Evolutionary conservation across 1,284 basidiomycete species (phyloP), one percentile per base, ranked within the genome.

Genomic region (Mycena sp.): DNA sequence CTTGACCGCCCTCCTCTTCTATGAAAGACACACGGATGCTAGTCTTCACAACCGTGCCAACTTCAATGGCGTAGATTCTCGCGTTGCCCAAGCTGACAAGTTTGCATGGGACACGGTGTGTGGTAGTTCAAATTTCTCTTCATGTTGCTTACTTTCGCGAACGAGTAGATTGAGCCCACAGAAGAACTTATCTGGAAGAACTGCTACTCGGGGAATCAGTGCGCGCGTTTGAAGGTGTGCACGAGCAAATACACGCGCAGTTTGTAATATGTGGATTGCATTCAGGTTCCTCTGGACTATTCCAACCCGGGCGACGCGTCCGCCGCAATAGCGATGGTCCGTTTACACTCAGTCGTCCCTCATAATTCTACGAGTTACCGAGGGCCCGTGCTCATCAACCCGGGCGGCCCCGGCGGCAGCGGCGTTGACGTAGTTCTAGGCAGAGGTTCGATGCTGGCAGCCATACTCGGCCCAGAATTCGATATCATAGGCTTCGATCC

Each of bases 401-500:
- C 77, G 9, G 77, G 76, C 61, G 62, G 76, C 3, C 77, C 76
- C 1, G 76, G 77, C 26, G 73, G 70, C 25, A 72, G 74, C 28
- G 76, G 77, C 19, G 72, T 77, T 11, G 58, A 65, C 7, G 23
- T 69, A 1, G n/a, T 68, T 16, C 28, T 23, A 14, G 11, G n/a
- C 0, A 19, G 17, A 17, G 69, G 66, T 14, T 5, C 23, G 1
- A 29, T 14, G 7, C 35, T 66, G 0, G 28, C 63, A 14, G 41
- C 29, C 12, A 56, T 67, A 12, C 25, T 77, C 4, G 76, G 76
- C 3, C 70, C 69, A 6, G 70, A 72, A 25, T 78, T 67, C 49
- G 77, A 77, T 51, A 61, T 77, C 17, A 63, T 79, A 29, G 72
- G 76, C 2, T 77, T 77, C 55, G 76, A 78, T 67, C 76, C 77